A percentile compares a stretch with the other conserved stretches of the same genome.
phyloP scores from a whole-genome alignment of 352 stramenopile genomes.

The Hyaloperonospora arabidopsidis region DNA sequence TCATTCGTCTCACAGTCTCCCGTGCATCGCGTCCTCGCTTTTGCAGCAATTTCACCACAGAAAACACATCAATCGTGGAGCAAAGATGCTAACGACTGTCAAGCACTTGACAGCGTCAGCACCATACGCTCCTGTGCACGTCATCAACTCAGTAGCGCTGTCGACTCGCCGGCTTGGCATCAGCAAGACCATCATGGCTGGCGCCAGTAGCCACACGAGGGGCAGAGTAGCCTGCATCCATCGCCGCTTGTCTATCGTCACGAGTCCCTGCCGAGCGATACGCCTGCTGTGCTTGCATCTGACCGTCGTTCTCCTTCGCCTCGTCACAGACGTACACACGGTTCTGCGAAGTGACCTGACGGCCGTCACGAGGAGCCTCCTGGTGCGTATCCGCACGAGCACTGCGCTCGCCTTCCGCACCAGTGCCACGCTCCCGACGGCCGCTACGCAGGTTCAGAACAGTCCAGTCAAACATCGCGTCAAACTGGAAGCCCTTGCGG shows the following conservation, averaged over 20 bases:
- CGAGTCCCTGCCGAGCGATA: slow-evolving; percentile 47
- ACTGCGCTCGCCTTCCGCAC: slow-evolving; percentile 56
- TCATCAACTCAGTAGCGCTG: slow-evolving; percentile 58
- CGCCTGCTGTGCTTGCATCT: slow-evolving; percentile 41
- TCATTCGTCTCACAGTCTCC: slow-evolving; percentile 20
- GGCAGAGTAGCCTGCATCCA: slow-evolving; percentile 49
- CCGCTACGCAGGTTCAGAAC: slow-evolving; percentile 85
- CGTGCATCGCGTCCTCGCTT: slow-evolving; percentile 10
- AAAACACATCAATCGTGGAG: slow-evolving; percentile 19
- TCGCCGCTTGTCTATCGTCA: slow-evolving; percentile 42
- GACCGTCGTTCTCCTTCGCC: slow-evolving; percentile 47
- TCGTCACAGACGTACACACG: slow-evolving; percentile 64
- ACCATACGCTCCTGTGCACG: slow-evolving; percentile 13
- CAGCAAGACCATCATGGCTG: slow-evolving; percentile 48
- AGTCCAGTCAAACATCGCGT: slow-evolving; percentile 99
- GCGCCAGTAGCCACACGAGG: slow-evolving; percentile 53
- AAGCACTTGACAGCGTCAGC: slow-evolving; percentile 17
- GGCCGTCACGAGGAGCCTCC: slow-evolving; percentile 37
- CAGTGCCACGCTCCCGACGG: slow-evolving; percentile 53
- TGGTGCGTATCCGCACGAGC: slow-evolving; percentile 52
- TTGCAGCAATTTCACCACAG: slow-evolving; percentile 12
- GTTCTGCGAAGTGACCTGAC: slow-evolving; percentile 46
- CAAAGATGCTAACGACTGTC: slow-evolving; percentile 9
- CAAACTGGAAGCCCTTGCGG: slow-evolving; percentile 97
- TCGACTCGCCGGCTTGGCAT: slow-evolving; percentile 66